Evolutionary conservation across 352 stramenopile species (phyloP).

Genomic region (Pythium monospermum): DNA sequence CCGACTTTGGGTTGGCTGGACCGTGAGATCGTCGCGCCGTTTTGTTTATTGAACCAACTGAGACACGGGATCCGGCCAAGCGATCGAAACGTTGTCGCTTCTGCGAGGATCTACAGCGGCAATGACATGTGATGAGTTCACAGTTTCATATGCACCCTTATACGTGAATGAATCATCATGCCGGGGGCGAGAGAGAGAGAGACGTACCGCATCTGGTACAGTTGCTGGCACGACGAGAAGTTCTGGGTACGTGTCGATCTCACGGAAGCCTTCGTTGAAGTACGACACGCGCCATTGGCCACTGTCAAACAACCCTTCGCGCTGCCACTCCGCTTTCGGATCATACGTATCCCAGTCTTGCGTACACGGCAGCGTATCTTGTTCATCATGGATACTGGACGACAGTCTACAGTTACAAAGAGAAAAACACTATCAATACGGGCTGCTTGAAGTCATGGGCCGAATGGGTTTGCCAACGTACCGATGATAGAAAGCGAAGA

Average conservation of each 20-base stretch:
- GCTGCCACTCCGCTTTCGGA: constrained; percentile 58
- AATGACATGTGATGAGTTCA: too few relatives aligned
- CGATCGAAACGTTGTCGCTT: constrained; percentile 68
- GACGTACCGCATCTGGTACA: constrained; percentile 81
- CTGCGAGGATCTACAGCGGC: constrained; percentile 59
- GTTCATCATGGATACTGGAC: constrained; percentile 33
- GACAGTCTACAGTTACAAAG: constrained; percentile 31
- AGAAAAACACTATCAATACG: background rate
- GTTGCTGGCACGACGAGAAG: constrained; percentile 90
- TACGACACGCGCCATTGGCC: constrained; percentile 56
- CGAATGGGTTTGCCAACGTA: constrained; percentile 12
- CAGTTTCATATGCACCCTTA: too few relatives aligned
- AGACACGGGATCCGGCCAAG: constrained; percentile 67
- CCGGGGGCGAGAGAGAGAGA: too few relatives aligned
- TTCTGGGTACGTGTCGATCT: constrained; percentile 92
- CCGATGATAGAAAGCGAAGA: constrained; percentile 83
- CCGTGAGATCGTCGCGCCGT: constrained; percentile 62
- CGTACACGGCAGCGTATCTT: constrained; percentile 46
- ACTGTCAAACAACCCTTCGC: constrained; percentile 66
- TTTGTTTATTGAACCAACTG: constrained; percentile 66
- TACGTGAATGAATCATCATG: too few relatives aligned
- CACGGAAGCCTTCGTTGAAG: constrained; percentile 64
- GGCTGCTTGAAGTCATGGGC: background rate
- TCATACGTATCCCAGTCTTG: constrained; percentile 70
- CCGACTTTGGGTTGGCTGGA: constrained; percentile 81